Evolutionary conservation across 2,329 filamentous ascomycete species (phyloP).

Genomic region (Penicillium sp.): DNA sequence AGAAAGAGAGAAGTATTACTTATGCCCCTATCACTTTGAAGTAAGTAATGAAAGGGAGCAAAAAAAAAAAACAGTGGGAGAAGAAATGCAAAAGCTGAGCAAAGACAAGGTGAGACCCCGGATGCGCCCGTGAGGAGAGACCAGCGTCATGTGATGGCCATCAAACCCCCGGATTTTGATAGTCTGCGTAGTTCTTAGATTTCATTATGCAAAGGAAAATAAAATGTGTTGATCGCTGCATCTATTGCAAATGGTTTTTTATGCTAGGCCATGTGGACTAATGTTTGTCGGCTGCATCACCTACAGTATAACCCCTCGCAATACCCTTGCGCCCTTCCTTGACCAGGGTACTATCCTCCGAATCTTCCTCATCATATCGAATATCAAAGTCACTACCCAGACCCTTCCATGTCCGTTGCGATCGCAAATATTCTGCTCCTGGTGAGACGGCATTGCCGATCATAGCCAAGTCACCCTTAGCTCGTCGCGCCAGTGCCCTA

Average conservation of each 20-base stretch:
- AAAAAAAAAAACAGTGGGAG: neutral
- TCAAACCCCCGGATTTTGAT: slow-evolving; percentile 7
- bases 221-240: slow-evolving; percentile 1
- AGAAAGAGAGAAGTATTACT: neutral
- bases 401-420: slow-evolving; percentile 84
- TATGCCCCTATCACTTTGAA: neutral
- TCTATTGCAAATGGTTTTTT: slow-evolving; percentile 8
- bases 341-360: slow-evolving; percentile 59
- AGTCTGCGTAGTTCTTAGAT: neutral
- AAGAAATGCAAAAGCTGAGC: neutral
- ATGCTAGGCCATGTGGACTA: slow-evolving; percentile 12
- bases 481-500: slow-evolving; percentile 60
- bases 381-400: slow-evolving; percentile 79
- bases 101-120: slow-evolving; percentile 12
- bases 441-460: slow-evolving; percentile 87
- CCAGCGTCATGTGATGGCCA: slow-evolving; percentile 26
- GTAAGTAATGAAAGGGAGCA: neutral
- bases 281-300: slow-evolving; percentile 50
- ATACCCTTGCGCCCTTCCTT: slow-evolving; percentile 86
- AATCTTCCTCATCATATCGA: slow-evolving; percentile 57
- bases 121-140: slow-evolving; percentile 22
- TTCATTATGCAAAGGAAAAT: neutral
- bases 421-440: slow-evolving; percentile 80
- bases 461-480: slow-evolving; percentile 70
- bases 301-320: slow-evolving; percentile 82